Conservation (phyloP, 1,284 basidiomycete species). For the Xerocomus amazonicus region DNA sequence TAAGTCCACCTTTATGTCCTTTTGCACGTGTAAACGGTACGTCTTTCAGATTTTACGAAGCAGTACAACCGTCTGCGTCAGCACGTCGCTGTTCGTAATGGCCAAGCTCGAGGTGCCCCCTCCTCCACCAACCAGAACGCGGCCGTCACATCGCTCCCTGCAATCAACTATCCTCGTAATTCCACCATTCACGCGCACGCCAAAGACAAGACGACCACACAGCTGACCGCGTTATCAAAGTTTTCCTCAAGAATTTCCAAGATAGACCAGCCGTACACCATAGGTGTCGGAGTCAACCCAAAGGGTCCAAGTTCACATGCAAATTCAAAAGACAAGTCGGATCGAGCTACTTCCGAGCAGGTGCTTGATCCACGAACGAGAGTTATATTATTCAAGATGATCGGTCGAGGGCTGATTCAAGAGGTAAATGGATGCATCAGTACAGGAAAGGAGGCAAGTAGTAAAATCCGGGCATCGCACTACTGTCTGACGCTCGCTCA, state of each 20-base stretch:
- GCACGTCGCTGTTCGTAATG: constrained; percentile 72
- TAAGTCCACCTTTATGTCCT: constrained; percentile 24
- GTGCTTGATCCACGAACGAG: constrained; percentile 90
- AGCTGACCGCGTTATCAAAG: constrained; percentile 67
- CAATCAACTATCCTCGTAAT: constrained; percentile 63
- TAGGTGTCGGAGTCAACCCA: constrained; percentile 81
- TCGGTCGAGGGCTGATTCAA: constrained; percentile 79
- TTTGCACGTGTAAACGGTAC: neutral
- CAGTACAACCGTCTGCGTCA: constrained; percentile 92
- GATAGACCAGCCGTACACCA: constrained; percentile 69
- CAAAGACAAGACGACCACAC: constrained; percentile 60
- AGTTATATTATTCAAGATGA: constrained; percentile 90
- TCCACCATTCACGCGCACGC: constrained; percentile 22
- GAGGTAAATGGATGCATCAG: constrained; percentile 92
- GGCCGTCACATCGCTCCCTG: constrained; percentile 62
- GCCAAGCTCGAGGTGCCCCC: constrained; percentile 54
- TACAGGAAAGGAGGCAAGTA: constrained; percentile 88
- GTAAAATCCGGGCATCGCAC: neutral
- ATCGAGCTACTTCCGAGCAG: constrained; percentile 92
- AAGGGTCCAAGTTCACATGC: constrained; percentile 85
- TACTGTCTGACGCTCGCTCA: constrained; percentile 30
- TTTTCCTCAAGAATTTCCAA: constrained; percentile 66
- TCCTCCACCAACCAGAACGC: constrained; percentile 47
- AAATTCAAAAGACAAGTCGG: constrained; percentile 89
- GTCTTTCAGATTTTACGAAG: constrained; percentile 83